Conservation (phyloP, 768 basidiomycete species). For the Collybia sp. region DNA sequence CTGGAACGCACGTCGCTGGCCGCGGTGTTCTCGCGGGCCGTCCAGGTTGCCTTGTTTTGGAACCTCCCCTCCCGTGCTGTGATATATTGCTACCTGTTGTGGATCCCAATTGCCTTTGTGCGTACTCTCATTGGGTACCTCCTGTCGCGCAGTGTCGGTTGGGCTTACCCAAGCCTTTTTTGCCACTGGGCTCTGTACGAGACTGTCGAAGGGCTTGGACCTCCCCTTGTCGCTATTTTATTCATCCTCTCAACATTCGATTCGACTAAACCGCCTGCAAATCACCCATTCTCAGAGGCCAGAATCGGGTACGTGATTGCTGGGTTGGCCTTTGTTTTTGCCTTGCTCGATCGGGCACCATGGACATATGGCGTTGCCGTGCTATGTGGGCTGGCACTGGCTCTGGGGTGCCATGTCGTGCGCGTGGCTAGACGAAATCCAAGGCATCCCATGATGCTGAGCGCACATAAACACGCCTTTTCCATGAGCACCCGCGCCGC, state of each 20-base stretch:
- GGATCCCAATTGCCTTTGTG: constrained; percentile 18
- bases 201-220: constrained; percentile 29
- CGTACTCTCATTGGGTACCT: constrained; percentile 18
- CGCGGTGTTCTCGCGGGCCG: constrained; percentile 17
- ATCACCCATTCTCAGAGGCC: constrained; percentile 1
- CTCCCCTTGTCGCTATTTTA: constrained; percentile 17
- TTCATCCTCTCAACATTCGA: constrained; percentile 10
- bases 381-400: constrained; percentile 15
- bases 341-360: constrained; percentile 27
- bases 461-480: constrained; percentile 4
- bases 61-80: constrained; percentile 11
- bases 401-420: constrained; percentile 9
- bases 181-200: constrained; percentile 36
- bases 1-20: constrained; percentile 14
- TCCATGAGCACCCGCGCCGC: constrained; percentile 7
- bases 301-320: constrained; percentile 9
- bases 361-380: constrained; percentile 33
- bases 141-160: constrained; percentile 24
- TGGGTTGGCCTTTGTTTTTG: constrained; percentile 10
- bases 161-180: constrained; percentile 32
- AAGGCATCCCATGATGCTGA: constrained; percentile 7
- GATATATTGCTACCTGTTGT: constrained; percentile 18
- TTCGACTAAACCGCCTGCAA: constrained; percentile 1
- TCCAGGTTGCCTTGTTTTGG: constrained; percentile 17
- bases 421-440: constrained; percentile 4